Base-by-base conservation (phyloP, 2,329 filamentous ascomycete genomes). In the Truncatella angustata region DNA sequence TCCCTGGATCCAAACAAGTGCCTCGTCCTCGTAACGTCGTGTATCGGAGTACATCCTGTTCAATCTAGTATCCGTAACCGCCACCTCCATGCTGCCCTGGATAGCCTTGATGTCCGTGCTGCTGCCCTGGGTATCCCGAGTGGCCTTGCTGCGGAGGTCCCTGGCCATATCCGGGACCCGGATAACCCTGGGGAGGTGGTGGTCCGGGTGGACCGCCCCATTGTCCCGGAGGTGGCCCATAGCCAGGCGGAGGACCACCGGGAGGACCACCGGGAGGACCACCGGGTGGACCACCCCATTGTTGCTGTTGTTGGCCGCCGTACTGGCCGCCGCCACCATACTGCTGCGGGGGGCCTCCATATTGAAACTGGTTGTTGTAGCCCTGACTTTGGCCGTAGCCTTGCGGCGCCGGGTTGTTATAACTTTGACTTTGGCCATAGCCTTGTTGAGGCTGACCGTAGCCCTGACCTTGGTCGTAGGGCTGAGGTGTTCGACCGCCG, bases 301-400 rank as follows among this genome's bases (percentile, higher is more conserved):
- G 59, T 55, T 58, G n/a, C n/a, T n/a, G n/a, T n/a, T n/a, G n/a
- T n/a, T n/a, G n/a, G n/a, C n/a, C n/a, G n/a, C n/a, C n/a, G n/a
- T n/a, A n/a, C n/a, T n/a, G n/a, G n/a, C n/a, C n/a, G n/a, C n/a
- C n/a, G n/a, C n/a, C n/a, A 36, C 49, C 53, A 24, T 49, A 51
- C 5, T 37, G 21, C 16, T 65, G 65, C 1, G 69, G 67, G 14
- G 68, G 65, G 5, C 58, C 60, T 26, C 59, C 55, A 26, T 58
- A 55, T 10, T 55, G 37, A 9, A 54, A 16, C 23, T 32, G 49
- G 21, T 21, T 20, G 51, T 34, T 24, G 34, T 53, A 28, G 53
- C 54, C 23, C 54, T 50, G n/a, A 50, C 53, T 28, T 44, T 51
- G 54, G 12, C 49, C 32, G n/a, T 55, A 63, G 26, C 44, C 49